These are phyloP conservation scores for Colletotrichum lentis DNA, from an alignment of 2,329 filamentous ascomycete genomes.

Conservation along the genomic window DNA sequence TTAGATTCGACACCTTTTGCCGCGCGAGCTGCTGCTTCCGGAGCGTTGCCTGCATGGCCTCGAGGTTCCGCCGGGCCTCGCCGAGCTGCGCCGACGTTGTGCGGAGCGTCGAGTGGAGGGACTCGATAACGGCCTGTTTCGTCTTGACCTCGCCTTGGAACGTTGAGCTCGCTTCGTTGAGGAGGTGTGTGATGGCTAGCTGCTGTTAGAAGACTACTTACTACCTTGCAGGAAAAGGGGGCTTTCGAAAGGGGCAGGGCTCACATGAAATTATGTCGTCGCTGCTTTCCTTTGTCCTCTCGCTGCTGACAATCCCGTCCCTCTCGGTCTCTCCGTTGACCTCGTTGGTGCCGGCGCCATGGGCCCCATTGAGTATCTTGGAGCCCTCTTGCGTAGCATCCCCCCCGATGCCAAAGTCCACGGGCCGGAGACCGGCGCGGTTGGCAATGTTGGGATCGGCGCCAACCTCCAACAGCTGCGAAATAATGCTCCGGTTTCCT, in stretches of 20 bases:
- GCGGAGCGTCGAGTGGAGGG: slow-evolving; percentile 81
- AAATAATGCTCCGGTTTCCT: slow-evolving; percentile 92
- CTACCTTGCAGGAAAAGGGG: background rate
- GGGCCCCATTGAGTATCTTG: background rate
- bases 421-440: slow-evolving; percentile 82
- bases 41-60: slow-evolving; percentile 72
- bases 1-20: slow-evolving; percentile 81
- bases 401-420: slow-evolving; percentile 92
- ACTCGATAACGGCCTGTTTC: slow-evolving; percentile 85
- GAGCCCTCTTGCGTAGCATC: slow-evolving; percentile 57
- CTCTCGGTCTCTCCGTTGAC: slow-evolving; percentile 56
- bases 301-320: slow-evolving; percentile 55
- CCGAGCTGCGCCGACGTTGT: slow-evolving; percentile 81
- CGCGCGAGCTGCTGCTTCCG: slow-evolving; percentile 71
- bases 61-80: slow-evolving; percentile 77
- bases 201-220: slow-evolving; percentile 42
- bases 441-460: slow-evolving; percentile 94
- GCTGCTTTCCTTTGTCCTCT: slow-evolving; percentile 74
- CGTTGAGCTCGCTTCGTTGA: slow-evolving; percentile 79
- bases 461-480: slow-evolving; percentile 93
- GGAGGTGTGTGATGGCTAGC: slow-evolving; percentile 80
- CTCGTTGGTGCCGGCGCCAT: background rate
- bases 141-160: slow-evolving; percentile 82
- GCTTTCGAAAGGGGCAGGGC: slow-evolving; percentile 47
- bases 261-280: slow-evolving; percentile 82